These are phyloP conservation scores for Entophlyctis helioformis DNA, from an alignment of 192 early-diverging fungal species.

Conservation along the genomic window DNA sequence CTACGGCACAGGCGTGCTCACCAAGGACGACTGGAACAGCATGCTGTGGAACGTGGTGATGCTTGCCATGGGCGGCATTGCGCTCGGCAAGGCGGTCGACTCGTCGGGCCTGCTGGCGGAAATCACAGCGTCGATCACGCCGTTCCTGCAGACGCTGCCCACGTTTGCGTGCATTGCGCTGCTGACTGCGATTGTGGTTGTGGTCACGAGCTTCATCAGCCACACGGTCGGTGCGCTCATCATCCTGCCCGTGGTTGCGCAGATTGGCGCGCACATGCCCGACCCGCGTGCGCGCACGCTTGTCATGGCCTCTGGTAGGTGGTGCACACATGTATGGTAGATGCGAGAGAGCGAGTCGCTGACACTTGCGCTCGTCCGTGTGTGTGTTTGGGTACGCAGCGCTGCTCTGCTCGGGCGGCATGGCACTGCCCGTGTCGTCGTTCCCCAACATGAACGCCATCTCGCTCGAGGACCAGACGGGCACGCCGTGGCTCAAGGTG, in stretches of 20 bases:
- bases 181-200: conserved; percentile 66
- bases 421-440: conserved; percentile 85
- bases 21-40: conserved; percentile 95
- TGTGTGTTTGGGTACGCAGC: no score
- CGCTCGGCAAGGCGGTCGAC: conserved; percentile 84
- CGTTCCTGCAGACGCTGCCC: conserved; percentile 49
- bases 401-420: conserved; percentile 78
- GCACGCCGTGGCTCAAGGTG: conserved; percentile 69
- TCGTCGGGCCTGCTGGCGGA: conserved; percentile 70
- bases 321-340: no score
- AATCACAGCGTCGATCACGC: conserved; percentile 61
- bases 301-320: conserved; percentile 59
- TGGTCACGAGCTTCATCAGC: conserved; percentile 85
- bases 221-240: conserved; percentile 95
- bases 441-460: conserved; percentile 99
- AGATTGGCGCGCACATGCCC: conserved; percentile 69
- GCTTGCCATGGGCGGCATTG: conserved; percentile 91
- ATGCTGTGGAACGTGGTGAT: conserved; percentile 76
- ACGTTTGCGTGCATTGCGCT: conserved; percentile 61
- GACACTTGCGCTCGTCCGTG: no score
- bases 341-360: no score
- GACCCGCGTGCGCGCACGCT: conserved; percentile 69
- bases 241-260: conserved; percentile 84
- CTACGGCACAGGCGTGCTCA: conserved; percentile 80
- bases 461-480: conserved; percentile 77